Evolutionary conservation across 768 basidiomycete species (phyloP).

Genomic region (Kwoniella dendrophila): DNA sequence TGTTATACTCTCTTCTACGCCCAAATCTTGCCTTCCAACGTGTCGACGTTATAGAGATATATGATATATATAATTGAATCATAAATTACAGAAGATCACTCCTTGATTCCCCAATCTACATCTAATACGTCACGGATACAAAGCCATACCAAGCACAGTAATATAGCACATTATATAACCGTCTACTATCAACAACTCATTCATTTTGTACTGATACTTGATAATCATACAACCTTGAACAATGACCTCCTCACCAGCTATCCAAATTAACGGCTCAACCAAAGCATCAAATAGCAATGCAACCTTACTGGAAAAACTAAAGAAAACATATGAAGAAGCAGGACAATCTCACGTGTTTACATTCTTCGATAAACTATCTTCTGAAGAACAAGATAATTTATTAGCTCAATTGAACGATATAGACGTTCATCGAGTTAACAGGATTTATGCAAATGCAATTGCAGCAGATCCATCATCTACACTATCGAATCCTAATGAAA

Average conservation of each 20-base stretch:
- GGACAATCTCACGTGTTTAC: conserved; percentile 86
- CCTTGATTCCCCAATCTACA: background rate
- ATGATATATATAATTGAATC: no score
- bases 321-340: conserved; percentile 66
- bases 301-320: conserved; percentile 12
- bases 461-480: conserved; percentile 58
- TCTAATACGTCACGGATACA: background rate
- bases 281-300: background rate
- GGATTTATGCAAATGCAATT: conserved; percentile 77
- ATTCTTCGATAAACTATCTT: conserved; percentile 76
- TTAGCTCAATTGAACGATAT: conserved; percentile 73
- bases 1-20: background rate
- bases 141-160: background rate
- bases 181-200: background rate
- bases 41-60: no score
- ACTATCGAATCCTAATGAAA: conserved; percentile 24
- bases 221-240: background rate
- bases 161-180: background rate
- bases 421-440: conserved; percentile 88
- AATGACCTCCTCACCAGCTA: background rate
- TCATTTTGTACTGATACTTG: background rate
- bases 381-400: conserved; percentile 67
- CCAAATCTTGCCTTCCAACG: no score
- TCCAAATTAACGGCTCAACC: conserved; percentile 8
- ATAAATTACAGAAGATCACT: no score